Base-by-base conservation (phyloP, 2,329 filamentous ascomycete species). In the Fusarium sp. region DNA sequence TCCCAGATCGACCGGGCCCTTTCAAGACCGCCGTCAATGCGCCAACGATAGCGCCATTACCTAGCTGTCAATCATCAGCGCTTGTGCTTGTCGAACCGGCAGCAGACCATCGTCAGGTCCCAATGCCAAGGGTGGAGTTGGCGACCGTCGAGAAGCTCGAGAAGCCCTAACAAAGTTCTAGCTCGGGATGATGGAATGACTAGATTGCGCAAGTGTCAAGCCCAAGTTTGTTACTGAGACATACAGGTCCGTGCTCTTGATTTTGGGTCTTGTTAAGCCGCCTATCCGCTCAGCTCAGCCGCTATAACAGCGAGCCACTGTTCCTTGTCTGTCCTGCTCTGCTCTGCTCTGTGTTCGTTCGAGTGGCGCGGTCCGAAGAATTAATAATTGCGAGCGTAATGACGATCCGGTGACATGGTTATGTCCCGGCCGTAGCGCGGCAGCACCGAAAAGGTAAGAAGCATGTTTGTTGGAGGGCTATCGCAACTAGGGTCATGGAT, bases 161-260 rank as follows among this genome's bases (percentile, higher is more conserved):
- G 73, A 74, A 75, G 73, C 70, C 71, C 60, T 72, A 69, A 67
- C 66, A 72, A 64, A 59, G 60, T 75, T 74, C 72, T 74, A 74
- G 72, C 70, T 70, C 52, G 46, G 42, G 59, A 55, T 61, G 62
- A 53, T 67, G 64, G 67, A 44, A 61, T 67, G 45, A 53, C 37
- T 57, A 66, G 37, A 63, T 47, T 42, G 53, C 61, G 37, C 48
- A 49, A 24, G 47, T 44, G 37, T 48, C 12, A 47, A 54, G 55
- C 46, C 46, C 29, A 46, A 46, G 25, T 47, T 29, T 47, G 18
- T 29, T 51, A 40, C 24, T 66, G 30, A 51, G 56, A 52, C 48
- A 60, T 71, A 40, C 20, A 37, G 41, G 42, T 44, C 55, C 42
- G 55, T 51, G 55, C 51, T 24, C 40, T 32, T 45, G 58, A 40